These are phyloP conservation scores for Sherardia arvensis DNA, from an alignment of 257 asterid genomes.

Conservation along the genomic window DNA sequence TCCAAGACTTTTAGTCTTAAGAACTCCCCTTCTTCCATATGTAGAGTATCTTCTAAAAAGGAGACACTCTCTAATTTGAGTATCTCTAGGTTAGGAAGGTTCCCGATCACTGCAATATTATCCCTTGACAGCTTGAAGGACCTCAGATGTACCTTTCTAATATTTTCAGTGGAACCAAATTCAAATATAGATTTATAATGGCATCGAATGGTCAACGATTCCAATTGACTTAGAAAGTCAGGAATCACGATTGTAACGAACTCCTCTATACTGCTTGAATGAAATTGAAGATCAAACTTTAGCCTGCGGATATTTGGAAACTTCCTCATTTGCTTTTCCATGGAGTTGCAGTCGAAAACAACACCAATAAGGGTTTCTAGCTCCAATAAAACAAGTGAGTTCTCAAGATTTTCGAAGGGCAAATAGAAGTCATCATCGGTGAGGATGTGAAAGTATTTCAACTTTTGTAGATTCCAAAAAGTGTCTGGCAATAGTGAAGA, in stretches of 20 bases:
- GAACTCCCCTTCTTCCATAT: slow-evolving; percentile 7
- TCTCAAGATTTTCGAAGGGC: not conserved
- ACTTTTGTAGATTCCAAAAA: not conserved
- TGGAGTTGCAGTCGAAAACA: too few relatives aligned
- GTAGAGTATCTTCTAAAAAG: not conserved
- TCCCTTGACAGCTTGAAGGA: not conserved
- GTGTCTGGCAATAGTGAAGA: not conserved
- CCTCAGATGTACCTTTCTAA: not conserved
- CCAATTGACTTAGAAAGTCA: not conserved
- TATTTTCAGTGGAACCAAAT: not conserved
- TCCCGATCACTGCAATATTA: not conserved
- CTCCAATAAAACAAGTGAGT: not conserved
- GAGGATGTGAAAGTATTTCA: not conserved
- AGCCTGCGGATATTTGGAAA: not conserved
- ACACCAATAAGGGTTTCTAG: not conserved
- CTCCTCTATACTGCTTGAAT: too few relatives aligned
- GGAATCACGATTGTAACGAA: not conserved
- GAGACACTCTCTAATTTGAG: not conserved
- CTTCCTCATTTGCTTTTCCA: not conserved
- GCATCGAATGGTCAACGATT: not conserved
- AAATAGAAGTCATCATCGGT: too few relatives aligned
- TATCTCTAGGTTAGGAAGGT: slow-evolving; percentile 2
- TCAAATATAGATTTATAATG: accelerated
- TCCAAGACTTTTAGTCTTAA: slow-evolving; percentile 1
- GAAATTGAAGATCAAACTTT: too few relatives aligned